Conservation (phyloP, 768 basidiomycete genomes). For the Lepiota brunneoincarnata region DNA sequence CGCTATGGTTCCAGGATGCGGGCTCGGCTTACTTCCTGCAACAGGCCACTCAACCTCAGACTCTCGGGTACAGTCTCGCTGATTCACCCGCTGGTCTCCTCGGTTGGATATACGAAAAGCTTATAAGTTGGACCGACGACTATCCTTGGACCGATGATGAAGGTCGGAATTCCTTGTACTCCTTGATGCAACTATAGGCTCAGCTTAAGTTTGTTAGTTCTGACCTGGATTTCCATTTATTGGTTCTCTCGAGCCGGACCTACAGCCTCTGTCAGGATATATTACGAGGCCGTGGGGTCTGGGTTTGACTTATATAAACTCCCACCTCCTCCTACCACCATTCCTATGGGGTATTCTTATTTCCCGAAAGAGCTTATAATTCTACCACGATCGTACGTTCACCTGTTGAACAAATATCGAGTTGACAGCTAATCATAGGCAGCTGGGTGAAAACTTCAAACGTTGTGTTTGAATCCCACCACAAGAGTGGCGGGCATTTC, state of each 20-base stretch:
- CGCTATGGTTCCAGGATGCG: slow-evolving; percentile 24
- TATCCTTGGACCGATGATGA: slow-evolving; percentile 60
- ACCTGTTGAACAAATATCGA: background rate
- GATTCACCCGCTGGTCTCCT: slow-evolving; percentile 58
- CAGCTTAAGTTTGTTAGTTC: slow-evolving; percentile 27
- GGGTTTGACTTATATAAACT: slow-evolving; percentile 10
- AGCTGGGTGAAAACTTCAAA: slow-evolving; percentile 41
- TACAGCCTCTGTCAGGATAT: slow-evolving; percentile 54
- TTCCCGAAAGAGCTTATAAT: slow-evolving; percentile 48
- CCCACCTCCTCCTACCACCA: slow-evolving; percentile 16
- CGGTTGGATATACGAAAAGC: slow-evolving; percentile 52
- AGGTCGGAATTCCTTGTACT: slow-evolving; percentile 23
- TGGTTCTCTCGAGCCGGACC: slow-evolving; percentile 59
- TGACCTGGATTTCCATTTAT: slow-evolving; percentile 59
- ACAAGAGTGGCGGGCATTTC: slow-evolving; percentile 57
- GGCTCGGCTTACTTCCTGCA: slow-evolving; percentile 35
- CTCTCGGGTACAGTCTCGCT: slow-evolving; percentile 49
- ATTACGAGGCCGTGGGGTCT: slow-evolving; percentile 43
- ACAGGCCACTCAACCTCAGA: slow-evolving; percentile 50
- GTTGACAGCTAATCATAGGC: background rate
- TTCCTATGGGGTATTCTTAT: slow-evolving; percentile 48
- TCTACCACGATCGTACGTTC: slow-evolving; percentile 29
- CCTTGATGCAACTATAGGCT: background rate
- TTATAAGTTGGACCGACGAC: slow-evolving; percentile 42
- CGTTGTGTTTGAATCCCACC: slow-evolving; percentile 46